These are phyloP conservation scores for Opeltia flavorubescens DNA, from an alignment of 495 filamentous ascomycete species.

Conservation along the genomic window DNA sequence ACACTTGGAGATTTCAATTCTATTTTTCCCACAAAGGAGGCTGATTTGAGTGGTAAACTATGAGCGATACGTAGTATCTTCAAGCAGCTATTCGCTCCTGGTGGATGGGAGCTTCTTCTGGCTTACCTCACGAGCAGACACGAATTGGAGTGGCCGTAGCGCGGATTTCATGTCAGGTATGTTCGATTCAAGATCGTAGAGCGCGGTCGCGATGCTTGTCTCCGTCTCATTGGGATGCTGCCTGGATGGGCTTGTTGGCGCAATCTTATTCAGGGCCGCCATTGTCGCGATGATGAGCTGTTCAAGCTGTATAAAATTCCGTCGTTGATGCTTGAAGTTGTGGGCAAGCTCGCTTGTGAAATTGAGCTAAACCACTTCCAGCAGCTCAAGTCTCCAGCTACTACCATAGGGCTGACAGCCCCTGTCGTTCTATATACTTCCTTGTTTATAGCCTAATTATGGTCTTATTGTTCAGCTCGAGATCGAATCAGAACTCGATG, in stretches of 20 bases:
- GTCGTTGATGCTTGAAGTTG: not conserved
- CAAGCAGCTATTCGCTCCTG: too few relatives aligned
- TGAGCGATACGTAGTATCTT: too few relatives aligned
- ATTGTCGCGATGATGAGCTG: slow-evolving; percentile 24
- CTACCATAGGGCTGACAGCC: not conserved
- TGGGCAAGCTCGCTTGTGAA: not conserved
- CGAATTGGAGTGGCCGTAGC: slow-evolving; percentile 92
- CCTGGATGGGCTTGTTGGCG: slow-evolving; percentile 86
- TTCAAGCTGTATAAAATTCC: not conserved
- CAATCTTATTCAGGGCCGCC: slow-evolving; percentile 92
- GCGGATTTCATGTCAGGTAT: slow-evolving; percentile 87
- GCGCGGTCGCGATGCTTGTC: slow-evolving; percentile 81
- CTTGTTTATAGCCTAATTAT: too few relatives aligned
- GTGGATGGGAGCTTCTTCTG: slow-evolving; percentile 5
- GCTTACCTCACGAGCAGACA: slow-evolving; percentile 95
- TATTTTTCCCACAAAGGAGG: too few relatives aligned
- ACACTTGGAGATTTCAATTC: too few relatives aligned
- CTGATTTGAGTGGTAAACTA: too few relatives aligned
- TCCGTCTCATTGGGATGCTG: slow-evolving; percentile 90
- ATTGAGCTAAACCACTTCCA: too few relatives aligned
- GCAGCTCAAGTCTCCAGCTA: too few relatives aligned
- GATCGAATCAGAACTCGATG: too few relatives aligned
- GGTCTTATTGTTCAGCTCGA: too few relatives aligned
- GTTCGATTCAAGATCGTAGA: slow-evolving; percentile 96
- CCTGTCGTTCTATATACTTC: too few relatives aligned